Evolutionary conservation across 768 basidiomycete species (phyloP), one percentile per base, ranked within the genome.

Genomic region (Coprinopsis sp.): DNA sequence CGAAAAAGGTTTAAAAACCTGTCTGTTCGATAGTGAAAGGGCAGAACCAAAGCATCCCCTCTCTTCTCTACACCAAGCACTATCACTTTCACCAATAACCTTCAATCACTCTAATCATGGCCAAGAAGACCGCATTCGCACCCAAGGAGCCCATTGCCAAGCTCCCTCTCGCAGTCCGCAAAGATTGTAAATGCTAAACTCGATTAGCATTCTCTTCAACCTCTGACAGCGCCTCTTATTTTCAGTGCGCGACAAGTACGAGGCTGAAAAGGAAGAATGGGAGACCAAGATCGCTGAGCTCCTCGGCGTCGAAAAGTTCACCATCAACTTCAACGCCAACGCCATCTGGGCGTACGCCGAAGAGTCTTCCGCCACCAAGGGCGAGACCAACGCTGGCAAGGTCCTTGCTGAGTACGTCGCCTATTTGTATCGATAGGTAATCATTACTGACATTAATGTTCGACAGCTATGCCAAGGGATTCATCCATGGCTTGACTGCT

Each of bases 231-330:
- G n/a, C n/a, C n/a, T n/a, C n/a, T n/a, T 30, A 3, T 39, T 14
- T 34, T 6, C 37, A 72, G 70, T 70, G 37, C 64, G 68, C 28
- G 69, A 72, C 48, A 64, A 68, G 24, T 72, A 59, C 40, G 68
- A 71, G 22, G 52, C 58, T 21, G 59, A 66, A 39, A 65, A 60
- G 46, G 64, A 54, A n/a, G 66, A 62, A 1, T 58, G 60, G 14
- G 62, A 77, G 43, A 41, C 50, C 11, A 52, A 61, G 28, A 62
- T 69, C 40, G 53, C 61, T 22, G 62, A 57, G 19, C 45, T 58
- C n/a, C 51, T 67, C 11, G 66, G 64, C 4, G 54, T 47, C 10
- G n/a, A n/a, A n/a, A 53, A 58, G 14, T 60, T 67, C 51, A 52
- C 51, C 0, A 54, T 70, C 54, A 68, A 66, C 48, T 54, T 70